Evolutionary conservation across 2,329 filamentous ascomycete species (phyloP).

Genomic region (Hypoxylon sp.): DNA sequence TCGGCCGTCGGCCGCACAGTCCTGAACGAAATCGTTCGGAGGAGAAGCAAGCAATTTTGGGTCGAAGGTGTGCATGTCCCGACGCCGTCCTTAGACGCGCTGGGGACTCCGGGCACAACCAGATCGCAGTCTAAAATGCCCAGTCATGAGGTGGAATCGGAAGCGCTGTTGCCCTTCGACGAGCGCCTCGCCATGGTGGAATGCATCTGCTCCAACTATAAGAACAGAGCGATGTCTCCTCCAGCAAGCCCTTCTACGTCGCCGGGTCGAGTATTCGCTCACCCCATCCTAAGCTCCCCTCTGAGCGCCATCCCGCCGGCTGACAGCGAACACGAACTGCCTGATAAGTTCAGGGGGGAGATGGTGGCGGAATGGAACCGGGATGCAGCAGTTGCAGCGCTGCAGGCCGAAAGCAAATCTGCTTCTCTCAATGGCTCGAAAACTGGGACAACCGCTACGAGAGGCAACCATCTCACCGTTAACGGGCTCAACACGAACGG

Average conservation of each 20-base stretch:
- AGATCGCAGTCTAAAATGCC: constrained; percentile 56
- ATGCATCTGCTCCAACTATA: constrained; percentile 76
- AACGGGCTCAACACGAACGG: constrained; percentile 56
- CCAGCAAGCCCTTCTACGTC: constrained; percentile 74
- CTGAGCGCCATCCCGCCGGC: constrained; percentile 51
- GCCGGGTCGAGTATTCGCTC: constrained; percentile 69
- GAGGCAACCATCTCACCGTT: constrained; percentile 65
- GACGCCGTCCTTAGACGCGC: constrained; percentile 67
- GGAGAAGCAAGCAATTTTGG: constrained; percentile 81
- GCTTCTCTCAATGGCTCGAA: constrained; percentile 80
- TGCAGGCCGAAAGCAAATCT: constrained; percentile 74
- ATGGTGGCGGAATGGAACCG: constrained; percentile 83
- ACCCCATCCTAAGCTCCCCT: constrained; percentile 65
- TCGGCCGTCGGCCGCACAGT: constrained; percentile 75
- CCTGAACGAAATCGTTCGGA: constrained; percentile 76
- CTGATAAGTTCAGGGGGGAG: constrained; percentile 72
- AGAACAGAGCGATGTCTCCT: constrained; percentile 67
- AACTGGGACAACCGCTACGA: constrained; percentile 64
- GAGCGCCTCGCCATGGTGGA: constrained; percentile 76
- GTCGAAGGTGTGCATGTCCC: constrained; percentile 77
- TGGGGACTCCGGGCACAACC: constrained; percentile 61
- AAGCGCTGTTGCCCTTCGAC: constrained; percentile 77
- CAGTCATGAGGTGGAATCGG: constrained; percentile 63
- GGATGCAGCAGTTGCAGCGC: constrained; percentile 72
- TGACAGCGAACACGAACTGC: constrained; percentile 64